Conservation (phyloP, 2,329 filamentous ascomycete genomes). For the Hymenoscyphus repandus region DNA sequence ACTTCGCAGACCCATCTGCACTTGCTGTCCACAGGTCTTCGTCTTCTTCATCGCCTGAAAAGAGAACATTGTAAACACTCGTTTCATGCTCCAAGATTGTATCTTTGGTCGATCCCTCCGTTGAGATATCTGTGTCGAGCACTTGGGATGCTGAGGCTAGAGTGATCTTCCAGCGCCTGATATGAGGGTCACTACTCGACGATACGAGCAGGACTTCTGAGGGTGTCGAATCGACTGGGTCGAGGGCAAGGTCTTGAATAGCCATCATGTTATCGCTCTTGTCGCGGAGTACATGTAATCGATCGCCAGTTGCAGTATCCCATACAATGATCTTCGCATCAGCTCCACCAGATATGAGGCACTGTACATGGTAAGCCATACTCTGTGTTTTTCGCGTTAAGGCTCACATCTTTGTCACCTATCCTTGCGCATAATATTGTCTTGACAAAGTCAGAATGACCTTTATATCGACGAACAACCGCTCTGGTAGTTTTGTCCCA, state of each 20-base stretch:
- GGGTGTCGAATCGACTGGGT: slow-evolving; percentile 53
- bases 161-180: slow-evolving; percentile 69
- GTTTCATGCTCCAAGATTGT: slow-evolving; percentile 80
- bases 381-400: slow-evolving; percentile 1
- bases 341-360: slow-evolving; percentile 68
- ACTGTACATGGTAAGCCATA: slow-evolving; percentile 18
- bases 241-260: slow-evolving; percentile 72
- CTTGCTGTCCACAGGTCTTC: slow-evolving; percentile 86
- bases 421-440: slow-evolving; percentile 60
- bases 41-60: slow-evolving; percentile 57
- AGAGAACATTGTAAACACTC: slow-evolving; percentile 75
- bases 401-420: slow-evolving; percentile 48
- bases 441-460: slow-evolving; percentile 91
- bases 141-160: slow-evolving; percentile 50
- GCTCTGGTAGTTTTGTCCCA: slow-evolving; percentile 62
- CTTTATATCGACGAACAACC: slow-evolving; percentile 57
- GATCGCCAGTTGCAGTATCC: slow-evolving; percentile 63
- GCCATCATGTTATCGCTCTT: slow-evolving; percentile 66
- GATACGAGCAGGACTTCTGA: slow-evolving; percentile 61
- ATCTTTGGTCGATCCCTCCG: slow-evolving; percentile 33
- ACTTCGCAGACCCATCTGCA: slow-evolving; percentile 83
- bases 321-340: slow-evolving; percentile 82
- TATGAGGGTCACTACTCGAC: slow-evolving; percentile 73
- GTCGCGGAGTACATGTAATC: slow-evolving; percentile 73
- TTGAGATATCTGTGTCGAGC: slow-evolving; percentile 34